Conservation (phyloP, 768 basidiomycete genomes). For the Asterophora lycoperdoides region DNA sequence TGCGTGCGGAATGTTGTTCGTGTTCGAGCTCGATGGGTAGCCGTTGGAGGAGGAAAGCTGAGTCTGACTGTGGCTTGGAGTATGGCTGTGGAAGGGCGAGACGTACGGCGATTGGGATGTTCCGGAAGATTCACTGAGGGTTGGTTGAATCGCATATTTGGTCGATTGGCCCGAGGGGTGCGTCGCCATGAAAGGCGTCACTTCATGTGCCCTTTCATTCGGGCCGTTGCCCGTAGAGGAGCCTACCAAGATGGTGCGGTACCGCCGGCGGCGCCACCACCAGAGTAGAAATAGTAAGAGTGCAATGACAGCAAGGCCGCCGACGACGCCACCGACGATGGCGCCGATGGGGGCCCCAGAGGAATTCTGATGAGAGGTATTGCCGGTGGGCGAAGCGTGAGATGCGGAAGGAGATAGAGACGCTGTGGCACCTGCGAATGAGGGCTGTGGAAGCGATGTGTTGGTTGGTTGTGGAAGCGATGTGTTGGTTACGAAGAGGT, state of each 20-base stretch:
- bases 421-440: not conserved
- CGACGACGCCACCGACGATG: constrained; percentile 16
- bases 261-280: constrained; percentile 3
- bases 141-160: not conserved
- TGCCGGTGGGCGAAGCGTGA: too few species aligned
- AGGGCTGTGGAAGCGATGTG: not conserved
- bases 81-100: not conserved
- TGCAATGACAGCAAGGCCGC: constrained; percentile 6
- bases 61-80: not conserved
- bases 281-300: not conserved
- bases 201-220: not conserved
- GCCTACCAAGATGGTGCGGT: not conserved
- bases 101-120: not conserved
- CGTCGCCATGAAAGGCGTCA: constrained; percentile 3
- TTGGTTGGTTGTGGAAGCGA: not conserved
- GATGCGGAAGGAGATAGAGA: too few species aligned
- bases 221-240: not conserved
- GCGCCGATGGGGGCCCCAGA: constrained; percentile 5
- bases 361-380: not conserved
- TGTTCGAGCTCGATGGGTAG: not conserved
- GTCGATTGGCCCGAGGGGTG: not conserved
- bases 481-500: constrained; percentile 5
- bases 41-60: not conserved
- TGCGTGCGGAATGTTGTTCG: not conserved
- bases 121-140: not conserved